Base-by-base conservation (phyloP, 345 rosid species). In the Rhodomyrtus tomentosa region DNA sequence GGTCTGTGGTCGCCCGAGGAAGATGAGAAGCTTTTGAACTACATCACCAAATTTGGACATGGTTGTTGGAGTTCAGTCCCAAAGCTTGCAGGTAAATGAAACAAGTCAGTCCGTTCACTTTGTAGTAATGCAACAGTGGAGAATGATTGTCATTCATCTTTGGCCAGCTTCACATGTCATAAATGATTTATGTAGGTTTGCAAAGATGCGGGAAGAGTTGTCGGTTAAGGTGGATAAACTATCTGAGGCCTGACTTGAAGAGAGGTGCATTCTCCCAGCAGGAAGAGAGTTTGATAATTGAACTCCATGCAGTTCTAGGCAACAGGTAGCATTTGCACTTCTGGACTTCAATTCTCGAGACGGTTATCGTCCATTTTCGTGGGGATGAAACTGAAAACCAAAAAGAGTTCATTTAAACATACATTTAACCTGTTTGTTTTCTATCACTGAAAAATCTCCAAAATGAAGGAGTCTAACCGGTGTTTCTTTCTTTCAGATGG, bases 31-130 rank as follows among this genome's bases (percentile, higher is more conserved):
- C 95, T 95, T 84, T 93, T 94, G 49, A 91, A 87, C 89, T 89
- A 93, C 84, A 93, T 95, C 58, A 90, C 93, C 20, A 92, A 89
- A 82, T 92, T 91, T 54, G 98, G 98, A 6, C 95, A 90, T 88
- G 98, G 96, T 18, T 95, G 96, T 62, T 95, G 98, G 98, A 93
- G 98, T 85, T 92, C 96, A 87, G 98, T 95, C 85, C 98, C 98
- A 59, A 93, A 92, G 86, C 91, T 91, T 9, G 98, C 98, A 50
- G 98, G 98, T 85, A 82, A 81, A 50, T 8, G 7, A 36, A 82
- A 36, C 2, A 38, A 54, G 59, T 55, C 62, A 82, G 36, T 54
- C 83, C n/a, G 3, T 53, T 68, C 79, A 68, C 45, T 40, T 68
- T 10, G 79, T 32, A 9, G 40, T 18, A 21, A 53, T 24, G 79